Evolutionary conservation across 805 yeast species (phyloP), one percentile per base, ranked within the genome.

Genomic region (Schizosaccharomyces osmophilus): DNA sequence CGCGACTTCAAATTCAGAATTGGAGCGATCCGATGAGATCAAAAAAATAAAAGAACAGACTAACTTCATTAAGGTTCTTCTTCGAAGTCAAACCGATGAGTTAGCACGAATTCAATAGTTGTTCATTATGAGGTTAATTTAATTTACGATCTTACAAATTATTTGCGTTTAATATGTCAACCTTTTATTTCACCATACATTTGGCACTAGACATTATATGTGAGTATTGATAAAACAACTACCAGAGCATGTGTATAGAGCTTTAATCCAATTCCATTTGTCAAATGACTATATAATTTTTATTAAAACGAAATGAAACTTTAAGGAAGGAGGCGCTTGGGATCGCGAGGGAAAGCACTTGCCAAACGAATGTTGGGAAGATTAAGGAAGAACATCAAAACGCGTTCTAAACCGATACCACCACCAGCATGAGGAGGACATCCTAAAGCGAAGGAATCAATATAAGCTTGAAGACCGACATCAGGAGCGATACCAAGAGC

Each of bases 381-480:
- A 70, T 88, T 98, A 72, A 93, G 79, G 82, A 79, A 93, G 80
- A 93, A 93, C 98, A 93, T 93, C 65, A 93, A 87, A 43, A 93
- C 98, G 78, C 99, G 86, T 77, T 93, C 99, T 67, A 93, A 77
- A 70, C 99, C 99, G 72, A 93, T 93, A 74, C 99, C 99, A 77
- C 98, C 99, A 73, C 99, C 99, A 43, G 95, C 99, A 70, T 93
- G 99, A 60, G 99, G 98, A 65, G 95, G 84, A 78, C 97, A 90
- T 22, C 97, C 99, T 71, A 84, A 90, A 59, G 80, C 76, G 78
- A 93, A 93, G 19, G 96, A 94, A 65, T 90, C 90, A 63, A 86
- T 83, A 75, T 93, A 93, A 71, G 93, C 97, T 71, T 79, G 79
- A 68, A 90, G 75, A 65, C 97, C 98, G 42, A 87, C 85, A 63